Base-by-base conservation (phyloP, 306 rosid species). In the Hylodesmum podocarpum region DNA sequence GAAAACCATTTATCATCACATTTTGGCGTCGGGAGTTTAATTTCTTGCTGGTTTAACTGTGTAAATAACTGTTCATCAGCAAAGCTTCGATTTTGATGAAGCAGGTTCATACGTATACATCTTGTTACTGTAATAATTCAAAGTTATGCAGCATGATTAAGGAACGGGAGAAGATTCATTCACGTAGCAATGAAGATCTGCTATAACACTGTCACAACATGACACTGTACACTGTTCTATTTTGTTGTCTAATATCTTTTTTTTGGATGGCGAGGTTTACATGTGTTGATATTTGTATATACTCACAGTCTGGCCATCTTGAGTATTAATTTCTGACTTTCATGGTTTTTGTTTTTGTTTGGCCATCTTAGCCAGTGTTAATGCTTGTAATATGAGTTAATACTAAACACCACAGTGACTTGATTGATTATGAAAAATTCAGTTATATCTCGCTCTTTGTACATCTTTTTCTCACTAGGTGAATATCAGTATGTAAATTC, bases 31-130 rank as follows among this genome's bases (percentile, higher is more conserved):
- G 63, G 73, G 57, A 72, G 93, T 79, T 57, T 85, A 53, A 11
- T 89, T 39, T 77, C 92, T 64, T 89, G 97, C 78, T 91, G 82
- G 83, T 49, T 84, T 50, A 76, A 72, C 57, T 91, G 97, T 82
- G 67, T 85, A 22, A 57, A 69, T 16, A 84, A 87, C 40, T 76
- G 88, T 78, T 74, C 86, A 40, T 85, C 88, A 1, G 55, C 82
- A 4, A 82, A 77, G 62, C 86, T 79, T 78, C 61, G 39, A 25
- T 44, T 81, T 19, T 84, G 72, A 78, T 76, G 46, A 53, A n/a
- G 65, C 14, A 46, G 6, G 39, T 43, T 19, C 27, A 72, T 41
- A 18, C 61, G 51, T 57, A 77, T 37, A 25, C 81, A 34, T 57
- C 40, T 80, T 16, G 22, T 44, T 73, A 51, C 36, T 36, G 29